These are phyloP conservation scores for Termitomyces sp. DNA, from an alignment of 768 basidiomycete genomes.

Conservation along the genomic window DNA sequence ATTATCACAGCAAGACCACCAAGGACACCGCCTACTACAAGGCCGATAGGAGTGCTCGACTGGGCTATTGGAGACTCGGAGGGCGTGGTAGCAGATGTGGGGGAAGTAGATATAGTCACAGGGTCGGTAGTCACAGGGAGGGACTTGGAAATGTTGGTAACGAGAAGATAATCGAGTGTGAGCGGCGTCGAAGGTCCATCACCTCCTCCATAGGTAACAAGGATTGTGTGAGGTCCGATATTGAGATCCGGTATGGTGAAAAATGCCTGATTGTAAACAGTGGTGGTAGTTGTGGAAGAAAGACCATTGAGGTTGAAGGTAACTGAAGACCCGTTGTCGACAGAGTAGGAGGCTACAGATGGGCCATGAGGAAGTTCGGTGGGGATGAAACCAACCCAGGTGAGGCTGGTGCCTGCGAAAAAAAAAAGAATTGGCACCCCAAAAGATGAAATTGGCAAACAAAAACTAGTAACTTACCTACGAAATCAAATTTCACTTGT, in stretches of 20 bases:
- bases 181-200: slow-evolving; percentile 1
- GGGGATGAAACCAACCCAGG: slow-evolving; percentile 9
- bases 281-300: not conserved
- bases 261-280: slow-evolving; percentile 5
- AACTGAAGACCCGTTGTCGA: not conserved
- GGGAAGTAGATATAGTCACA: not conserved
- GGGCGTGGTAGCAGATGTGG: not conserved
- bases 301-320: not conserved
- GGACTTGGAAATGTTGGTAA: slow-evolving; percentile 2
- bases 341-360: not conserved
- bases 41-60: slow-evolving; percentile 4
- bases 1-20: slow-evolving; percentile 2
- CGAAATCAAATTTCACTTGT: slow-evolving; percentile 2
- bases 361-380: not conserved
- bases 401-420: slow-evolving; percentile 4
- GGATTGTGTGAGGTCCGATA: slow-evolving; percentile 4
- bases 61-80: not conserved
- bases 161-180: slow-evolving; percentile 5
- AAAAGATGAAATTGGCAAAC: not conserved
- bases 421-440: not conserved
- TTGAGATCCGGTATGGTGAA: not conserved
- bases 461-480: not conserved
- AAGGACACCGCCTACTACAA: slow-evolving; percentile 10
- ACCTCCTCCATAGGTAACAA: slow-evolving; percentile 5
- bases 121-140: not conserved